phyloP scores from a whole-genome alignment of 345 rosid genomes.

The Rubroshorea leprosula region DNA sequence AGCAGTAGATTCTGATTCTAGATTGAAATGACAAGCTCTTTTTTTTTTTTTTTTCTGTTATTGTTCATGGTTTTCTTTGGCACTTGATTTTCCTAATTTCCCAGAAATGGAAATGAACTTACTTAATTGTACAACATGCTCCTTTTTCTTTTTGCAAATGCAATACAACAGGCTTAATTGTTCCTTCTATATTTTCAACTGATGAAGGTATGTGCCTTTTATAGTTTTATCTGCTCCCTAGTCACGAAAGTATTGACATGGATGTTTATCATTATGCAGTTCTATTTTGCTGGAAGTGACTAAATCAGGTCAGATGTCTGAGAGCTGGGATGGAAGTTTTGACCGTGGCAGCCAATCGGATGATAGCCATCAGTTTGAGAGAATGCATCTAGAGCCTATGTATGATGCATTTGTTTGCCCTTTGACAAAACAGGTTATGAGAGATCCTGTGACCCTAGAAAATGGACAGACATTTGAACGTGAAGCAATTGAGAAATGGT shows the following conservation, averaged over 20 bases:
- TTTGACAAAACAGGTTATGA: constrained; percentile 85
- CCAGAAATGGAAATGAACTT: no score
- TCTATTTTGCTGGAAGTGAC: constrained; percentile 16
- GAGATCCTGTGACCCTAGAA: constrained; percentile 79
- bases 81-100: no score
- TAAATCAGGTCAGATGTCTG: constrained; percentile 43
- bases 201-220: no score
- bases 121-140: no score
- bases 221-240: no score
- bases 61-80: no score
- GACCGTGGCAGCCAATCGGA: constrained; percentile 71
- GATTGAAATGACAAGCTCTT: no score
- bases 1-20: no score
- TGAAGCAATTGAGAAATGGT: constrained; percentile 85
- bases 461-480: constrained; percentile 89
- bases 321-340: constrained; percentile 60
- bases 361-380: constrained; percentile 59
- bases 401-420: constrained; percentile 94
- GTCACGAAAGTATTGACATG: no score
- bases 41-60: no score
- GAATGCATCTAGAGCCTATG: constrained; percentile 57
- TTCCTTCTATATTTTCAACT: no score
- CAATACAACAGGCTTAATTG: no score
- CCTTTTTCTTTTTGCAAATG: not conserved
- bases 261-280: not conserved